phyloP scores from a whole-genome alignment of 2,329 filamentous ascomycete genomes.

The Hysterium pulicare region DNA sequence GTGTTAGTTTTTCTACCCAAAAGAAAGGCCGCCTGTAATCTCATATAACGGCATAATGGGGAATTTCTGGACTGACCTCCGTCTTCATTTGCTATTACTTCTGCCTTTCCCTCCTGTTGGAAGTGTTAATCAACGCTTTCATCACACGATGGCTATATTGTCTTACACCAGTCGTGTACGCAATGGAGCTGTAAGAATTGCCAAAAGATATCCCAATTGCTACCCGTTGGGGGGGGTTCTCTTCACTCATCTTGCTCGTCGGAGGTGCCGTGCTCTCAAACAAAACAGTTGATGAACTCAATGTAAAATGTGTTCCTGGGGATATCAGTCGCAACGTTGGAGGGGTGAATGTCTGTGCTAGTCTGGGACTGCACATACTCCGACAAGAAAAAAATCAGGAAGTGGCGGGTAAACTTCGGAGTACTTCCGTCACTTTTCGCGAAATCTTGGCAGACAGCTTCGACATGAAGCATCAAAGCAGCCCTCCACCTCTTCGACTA shows the following conservation, averaged over 20 bases:
- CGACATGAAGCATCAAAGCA: too few relatives aligned
- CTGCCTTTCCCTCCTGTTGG: slow-evolving; percentile 78
- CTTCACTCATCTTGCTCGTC: slow-evolving; percentile 47
- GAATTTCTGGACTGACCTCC: slow-evolving; percentile 62
- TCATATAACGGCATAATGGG: too few relatives aligned
- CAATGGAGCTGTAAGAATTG: slow-evolving; percentile 98
- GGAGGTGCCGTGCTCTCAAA: background rate
- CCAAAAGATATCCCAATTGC: slow-evolving; percentile 97
- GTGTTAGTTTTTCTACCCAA: slow-evolving; percentile 2
- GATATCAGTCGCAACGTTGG: too few relatives aligned
- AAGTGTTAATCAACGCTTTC: slow-evolving; percentile 3
- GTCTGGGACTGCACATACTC: too few relatives aligned
- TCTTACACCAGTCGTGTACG: slow-evolving; percentile 67
- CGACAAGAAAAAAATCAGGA: too few relatives aligned
- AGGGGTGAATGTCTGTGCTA: too few relatives aligned
- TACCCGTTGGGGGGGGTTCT: slow-evolving; percentile 51
- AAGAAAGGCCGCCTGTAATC: background rate
- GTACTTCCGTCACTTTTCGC: too few relatives aligned
- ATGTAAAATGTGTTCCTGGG: too few relatives aligned
- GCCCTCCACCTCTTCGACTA: too few relatives aligned
- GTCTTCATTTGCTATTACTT: slow-evolving; percentile 98
- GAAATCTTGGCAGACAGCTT: too few relatives aligned
- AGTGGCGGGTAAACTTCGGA: too few relatives aligned
- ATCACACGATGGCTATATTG: slow-evolving; percentile 7
- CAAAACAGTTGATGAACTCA: too few relatives aligned